Conservation (phyloP, 768 basidiomycete genomes). For the Lactifluus subvellereus region DNA sequence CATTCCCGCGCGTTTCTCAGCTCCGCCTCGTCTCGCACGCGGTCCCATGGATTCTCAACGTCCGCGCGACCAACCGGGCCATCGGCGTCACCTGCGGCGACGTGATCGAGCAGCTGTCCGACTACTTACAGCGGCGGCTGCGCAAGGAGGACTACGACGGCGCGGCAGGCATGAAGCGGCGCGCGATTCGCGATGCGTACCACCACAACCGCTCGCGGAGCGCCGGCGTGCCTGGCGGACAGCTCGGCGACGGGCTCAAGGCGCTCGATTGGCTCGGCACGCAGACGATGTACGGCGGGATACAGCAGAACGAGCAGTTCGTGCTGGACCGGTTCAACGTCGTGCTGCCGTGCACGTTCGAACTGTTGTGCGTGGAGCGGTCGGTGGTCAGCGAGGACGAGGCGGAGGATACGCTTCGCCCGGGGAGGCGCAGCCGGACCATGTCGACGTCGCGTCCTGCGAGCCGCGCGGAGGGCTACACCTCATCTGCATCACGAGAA, state of each 20-base stretch:
- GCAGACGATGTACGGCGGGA: slow-evolving; percentile 58
- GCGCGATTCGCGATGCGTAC: slow-evolving; percentile 48
- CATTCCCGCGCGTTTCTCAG: slow-evolving; percentile 52
- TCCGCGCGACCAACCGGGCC: slow-evolving; percentile 39
- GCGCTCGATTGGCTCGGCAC: slow-evolving; percentile 61
- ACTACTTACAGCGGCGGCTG: slow-evolving; percentile 46
- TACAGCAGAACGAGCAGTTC: slow-evolving; percentile 40
- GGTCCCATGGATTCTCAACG: slow-evolving; percentile 52
- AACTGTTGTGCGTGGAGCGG: slow-evolving; percentile 45
- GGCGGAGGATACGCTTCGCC: slow-evolving; percentile 41
- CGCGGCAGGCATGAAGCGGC: slow-evolving; percentile 35
- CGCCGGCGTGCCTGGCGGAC: slow-evolving; percentile 62
- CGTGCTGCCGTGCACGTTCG: slow-evolving; percentile 52
- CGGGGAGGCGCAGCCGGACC: slow-evolving; percentile 14
- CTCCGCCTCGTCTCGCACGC: slow-evolving; percentile 47
- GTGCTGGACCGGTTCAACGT: slow-evolving; percentile 41
- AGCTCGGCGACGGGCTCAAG: slow-evolving; percentile 55
- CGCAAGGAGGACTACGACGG: slow-evolving; percentile 47
- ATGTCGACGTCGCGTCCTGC: slow-evolving; percentile 17
- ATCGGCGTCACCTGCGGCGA: slow-evolving; percentile 67
- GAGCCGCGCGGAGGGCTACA: slow-evolving; percentile 4
- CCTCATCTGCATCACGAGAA: background rate
- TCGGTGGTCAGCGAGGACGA: slow-evolving; percentile 48
- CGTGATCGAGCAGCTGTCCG: slow-evolving; percentile 49
- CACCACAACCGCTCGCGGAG: slow-evolving; percentile 59